Base-by-base conservation (phyloP, 164 flowering plant species). In the Stephania japonica region DNA sequence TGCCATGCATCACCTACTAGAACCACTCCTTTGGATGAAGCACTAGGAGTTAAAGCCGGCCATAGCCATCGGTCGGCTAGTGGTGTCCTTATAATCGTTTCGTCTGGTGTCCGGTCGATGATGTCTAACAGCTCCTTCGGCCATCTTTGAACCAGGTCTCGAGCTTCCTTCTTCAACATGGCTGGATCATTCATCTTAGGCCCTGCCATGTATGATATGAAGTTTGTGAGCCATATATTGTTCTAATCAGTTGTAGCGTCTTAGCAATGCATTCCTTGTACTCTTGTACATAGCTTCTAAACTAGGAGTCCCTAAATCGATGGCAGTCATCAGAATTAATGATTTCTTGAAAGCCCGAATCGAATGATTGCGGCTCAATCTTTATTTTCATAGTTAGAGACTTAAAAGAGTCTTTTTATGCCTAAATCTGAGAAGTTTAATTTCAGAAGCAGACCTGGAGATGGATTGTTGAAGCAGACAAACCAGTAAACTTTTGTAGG, bases 1-100 rank as follows among this genome's bases (percentile, higher is more conserved):
- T 94, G 99, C 99, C 99, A 92, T 11, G 99, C 99, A 82, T 94
- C 99, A 13, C 99, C 97, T 0, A 76, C 97, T 38, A 94, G 83
- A 66, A 92, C 99, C n/a, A 87, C 87, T 32, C 85, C 81, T 6
- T 87, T 86, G 1, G 75, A 21, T 68, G 91, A 89, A 62, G 86
- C 91, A 0, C 87, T 78, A 49, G 99, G 97, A 78, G 85, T 87
- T 38, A 83, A 19, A 6, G 68, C 75, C 0, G 97, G 97, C 97
- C 99, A 94, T 23, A 92, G 82, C 95, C 97, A 90, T 23, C 97
- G 87, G 74, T 94, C 97, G 7, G 84, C 91, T 1, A 94, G 78
- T 0, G 94, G 93, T 4, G 94, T 87, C 78, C 75, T 81, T n/a
- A 76, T 84, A 62, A 92, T 78, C 19, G 95, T 89, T 53, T 92